Conservation (phyloP, 768 basidiomycete genomes). For the Lepiota subincarnata region DNA sequence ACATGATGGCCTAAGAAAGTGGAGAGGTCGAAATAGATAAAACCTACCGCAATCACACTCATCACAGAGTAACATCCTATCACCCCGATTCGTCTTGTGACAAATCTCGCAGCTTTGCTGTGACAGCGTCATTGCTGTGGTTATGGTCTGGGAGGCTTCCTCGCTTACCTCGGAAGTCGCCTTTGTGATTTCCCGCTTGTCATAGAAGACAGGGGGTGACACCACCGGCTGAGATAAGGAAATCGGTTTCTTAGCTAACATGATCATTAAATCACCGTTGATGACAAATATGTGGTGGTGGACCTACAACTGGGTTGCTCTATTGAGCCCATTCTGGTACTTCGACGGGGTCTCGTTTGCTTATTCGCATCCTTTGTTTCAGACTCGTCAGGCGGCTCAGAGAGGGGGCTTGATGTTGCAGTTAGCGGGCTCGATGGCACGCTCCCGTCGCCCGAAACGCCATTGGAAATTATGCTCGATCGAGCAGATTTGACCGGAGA, state of each 20-base stretch:
- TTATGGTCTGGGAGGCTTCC: slow-evolving; percentile 23
- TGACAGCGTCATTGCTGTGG: slow-evolving; percentile 20
- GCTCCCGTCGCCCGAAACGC: slow-evolving; percentile 36
- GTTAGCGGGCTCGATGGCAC: slow-evolving; percentile 74
- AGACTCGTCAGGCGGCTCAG: slow-evolving; percentile 76
- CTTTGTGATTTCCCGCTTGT: slow-evolving; percentile 39
- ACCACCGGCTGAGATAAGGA: slow-evolving; percentile 32
- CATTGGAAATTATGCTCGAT: slow-evolving; percentile 33
- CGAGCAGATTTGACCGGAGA: slow-evolving; percentile 34
- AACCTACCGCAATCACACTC: slow-evolving; percentile 43
- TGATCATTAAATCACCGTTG: slow-evolving; percentile 17
- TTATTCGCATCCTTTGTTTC: slow-evolving; percentile 56
- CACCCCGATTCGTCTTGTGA: slow-evolving; percentile 80
- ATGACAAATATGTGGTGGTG: slow-evolving; percentile 15
- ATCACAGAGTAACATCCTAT: slow-evolving; percentile 79
- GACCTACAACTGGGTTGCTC: slow-evolving; percentile 41
- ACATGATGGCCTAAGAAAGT: slow-evolving; percentile 9
- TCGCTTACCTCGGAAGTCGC: slow-evolving; percentile 50
- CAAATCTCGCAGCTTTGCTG: slow-evolving; percentile 93
- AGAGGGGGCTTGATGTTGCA: slow-evolving; percentile 72
- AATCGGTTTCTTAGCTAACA: slow-evolving; percentile 30
- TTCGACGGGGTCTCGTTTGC: slow-evolving; percentile 44
- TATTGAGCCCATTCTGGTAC: slow-evolving; percentile 45
- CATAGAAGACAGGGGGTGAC: slow-evolving; percentile 45
- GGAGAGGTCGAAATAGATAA: neutral